Evolutionary conservation across 2,329 filamentous ascomycete genomes (phyloP), one percentile per base, ranked within the genome.

Genomic region (Coniella lustricola): DNA sequence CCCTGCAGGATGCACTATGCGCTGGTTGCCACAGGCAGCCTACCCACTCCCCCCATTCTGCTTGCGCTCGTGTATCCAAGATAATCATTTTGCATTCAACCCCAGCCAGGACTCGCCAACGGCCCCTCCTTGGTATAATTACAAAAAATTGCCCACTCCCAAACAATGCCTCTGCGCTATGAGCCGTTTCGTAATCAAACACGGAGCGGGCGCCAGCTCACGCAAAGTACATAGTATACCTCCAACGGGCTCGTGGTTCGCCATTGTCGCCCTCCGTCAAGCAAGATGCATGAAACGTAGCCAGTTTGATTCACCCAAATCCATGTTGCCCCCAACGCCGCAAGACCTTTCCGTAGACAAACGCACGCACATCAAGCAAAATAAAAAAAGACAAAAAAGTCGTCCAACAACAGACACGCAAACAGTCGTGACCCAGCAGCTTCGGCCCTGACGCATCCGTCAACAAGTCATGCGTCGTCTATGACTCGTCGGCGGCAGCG

Each of bases 81-180:
- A 58, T 60, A 54, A 43, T 41, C 38, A 39, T 21, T 33, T 7
- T 35, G 36, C 9, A 48, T 42, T 31, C 47, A 50, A 41, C 46
- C 49, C 46, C 50, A 52, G 41, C 34, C 37, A 46, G 42, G 48
- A n/a, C 48, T 47, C 48, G 40, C 34, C 33, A 52, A 38, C 5
- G 25, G 25, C 25, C 25, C 25, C 43, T 55, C 49, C 39, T 56
- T 61, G 60, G 59, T 64, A 65, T 65, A 63, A 64, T 65, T 65
- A 65, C 62, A 64, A 58, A 55, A 17, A 21, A 38, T 7, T 43
- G 38, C 47, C n/a, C 41, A 41, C 33, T 41, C 42, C 18, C 48
- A 35, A 37, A 41, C n/a, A 20, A 31, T 31, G 17, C 42, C 35
- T 33, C 32, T 29, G 4, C 43, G 31, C 21, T 35, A 21, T 31